These are phyloP conservation scores for Coccinonectria pachysandricola DNA, from an alignment of 2,329 filamentous ascomycete species.

Conservation along the genomic window DNA sequence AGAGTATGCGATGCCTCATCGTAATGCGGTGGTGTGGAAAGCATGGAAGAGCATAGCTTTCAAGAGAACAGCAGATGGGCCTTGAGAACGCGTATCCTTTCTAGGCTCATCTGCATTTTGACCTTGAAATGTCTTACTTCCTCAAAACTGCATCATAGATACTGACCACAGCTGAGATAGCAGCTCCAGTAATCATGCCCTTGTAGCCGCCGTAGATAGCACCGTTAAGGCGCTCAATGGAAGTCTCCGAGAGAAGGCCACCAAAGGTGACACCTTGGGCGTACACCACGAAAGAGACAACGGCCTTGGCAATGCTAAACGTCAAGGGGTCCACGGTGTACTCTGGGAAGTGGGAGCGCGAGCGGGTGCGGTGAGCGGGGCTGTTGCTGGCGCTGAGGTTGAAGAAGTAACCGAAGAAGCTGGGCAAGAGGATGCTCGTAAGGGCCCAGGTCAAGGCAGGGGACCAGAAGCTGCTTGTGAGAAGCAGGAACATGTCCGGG, in stretches of 20 bases:
- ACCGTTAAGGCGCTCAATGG: constrained; percentile 52
- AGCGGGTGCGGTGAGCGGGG: constrained; percentile 32
- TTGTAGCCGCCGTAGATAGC: constrained; percentile 63
- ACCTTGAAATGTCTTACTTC: constrained; percentile 43
- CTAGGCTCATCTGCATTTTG: neutral
- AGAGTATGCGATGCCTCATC: neutral
- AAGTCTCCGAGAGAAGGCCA: constrained; percentile 48
- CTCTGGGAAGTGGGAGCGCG: constrained; percentile 29
- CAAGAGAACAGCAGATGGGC: too few relatives aligned
- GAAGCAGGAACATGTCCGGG: constrained; percentile 70
- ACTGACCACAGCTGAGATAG: constrained; percentile 57
- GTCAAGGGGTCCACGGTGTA: constrained; percentile 72
- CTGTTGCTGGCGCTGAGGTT: constrained; percentile 58
- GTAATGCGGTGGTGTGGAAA: too few relatives aligned
- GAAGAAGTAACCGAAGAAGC: constrained; percentile 75
- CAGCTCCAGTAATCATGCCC: constrained; percentile 57
- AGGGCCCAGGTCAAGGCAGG: constrained; percentile 66
- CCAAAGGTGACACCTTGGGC: constrained; percentile 53
- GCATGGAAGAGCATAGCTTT: too few relatives aligned
- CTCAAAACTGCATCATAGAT: constrained; percentile 70
- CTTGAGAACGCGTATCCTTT: neutral
- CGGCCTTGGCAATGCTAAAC: constrained; percentile 81
- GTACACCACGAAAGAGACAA: constrained; percentile 75
- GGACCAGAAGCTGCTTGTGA: constrained; percentile 74
- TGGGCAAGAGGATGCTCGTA: constrained; percentile 61